Evolutionary conservation across 2,329 filamentous ascomycete genomes (phyloP).

Genomic region (Aspergillus arachidicola): DNA sequence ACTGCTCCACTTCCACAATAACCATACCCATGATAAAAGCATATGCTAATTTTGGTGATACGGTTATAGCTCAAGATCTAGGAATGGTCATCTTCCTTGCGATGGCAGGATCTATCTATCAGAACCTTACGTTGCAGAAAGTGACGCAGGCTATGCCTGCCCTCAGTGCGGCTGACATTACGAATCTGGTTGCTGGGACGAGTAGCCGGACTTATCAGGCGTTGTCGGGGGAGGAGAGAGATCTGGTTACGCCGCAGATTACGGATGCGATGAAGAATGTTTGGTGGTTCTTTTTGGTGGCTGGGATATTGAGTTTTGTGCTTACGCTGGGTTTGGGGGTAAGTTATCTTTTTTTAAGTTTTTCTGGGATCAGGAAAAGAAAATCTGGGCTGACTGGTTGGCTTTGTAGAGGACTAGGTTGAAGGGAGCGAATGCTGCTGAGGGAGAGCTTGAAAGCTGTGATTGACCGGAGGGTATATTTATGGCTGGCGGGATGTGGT

Average conservation of each 20-base stretch:
- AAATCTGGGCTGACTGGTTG: background rate
- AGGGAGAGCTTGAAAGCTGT: background rate
- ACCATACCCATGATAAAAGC: too few species aligned
- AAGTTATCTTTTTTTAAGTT: background rate
- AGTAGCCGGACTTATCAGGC: constrained; percentile 5
- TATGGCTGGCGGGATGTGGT: too few species aligned
- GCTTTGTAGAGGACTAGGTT: background rate
- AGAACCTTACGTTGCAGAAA: constrained; percentile 7
- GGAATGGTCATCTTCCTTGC: constrained; percentile 8
- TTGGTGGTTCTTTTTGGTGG: constrained; percentile 12
- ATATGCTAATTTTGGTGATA: background rate
- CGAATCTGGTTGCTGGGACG: background rate
- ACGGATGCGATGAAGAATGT: constrained; percentile 10
- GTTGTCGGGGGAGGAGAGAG: background rate
- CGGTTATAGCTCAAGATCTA: constrained; percentile 5
- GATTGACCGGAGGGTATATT: background rate
- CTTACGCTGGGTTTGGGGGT: constrained; percentile 3
- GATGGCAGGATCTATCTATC: constrained; percentile 3
- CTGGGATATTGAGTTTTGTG: constrained; percentile 8
- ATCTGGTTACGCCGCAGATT: constrained; percentile 9
- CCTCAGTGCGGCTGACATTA: constrained; percentile 1
- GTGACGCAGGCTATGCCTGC: background rate
- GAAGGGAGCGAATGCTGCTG: background rate
- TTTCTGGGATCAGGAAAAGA: background rate
- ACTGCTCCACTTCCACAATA: background rate